A percentile compares a stretch with the other conserved stretches of the same genome.
phyloP scores from a whole-genome alignment of 805 yeast genomes.

The Kazachstania martiniae region DNA sequence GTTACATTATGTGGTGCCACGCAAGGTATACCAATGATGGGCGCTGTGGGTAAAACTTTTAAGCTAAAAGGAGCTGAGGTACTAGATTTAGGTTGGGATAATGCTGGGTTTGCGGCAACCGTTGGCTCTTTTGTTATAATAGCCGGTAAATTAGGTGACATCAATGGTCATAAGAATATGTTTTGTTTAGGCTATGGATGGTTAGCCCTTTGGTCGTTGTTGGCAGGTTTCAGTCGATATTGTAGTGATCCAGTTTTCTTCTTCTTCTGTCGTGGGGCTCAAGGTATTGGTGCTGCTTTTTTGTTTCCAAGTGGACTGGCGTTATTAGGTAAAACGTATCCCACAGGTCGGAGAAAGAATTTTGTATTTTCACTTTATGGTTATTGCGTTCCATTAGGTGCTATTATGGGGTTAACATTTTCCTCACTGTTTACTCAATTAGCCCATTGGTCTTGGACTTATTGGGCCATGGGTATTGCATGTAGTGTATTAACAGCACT shows the following conservation, averaged over 20 bases:
- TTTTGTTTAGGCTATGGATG: slow-evolving; percentile 47
- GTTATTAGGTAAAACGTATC: slow-evolving; percentile 32
- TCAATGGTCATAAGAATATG: slow-evolving; percentile 47
- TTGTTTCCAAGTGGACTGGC: slow-evolving; percentile 51
- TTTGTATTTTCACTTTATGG: slow-evolving; percentile 48
- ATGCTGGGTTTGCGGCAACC: slow-evolving; percentile 8
- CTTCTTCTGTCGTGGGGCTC: slow-evolving; percentile 41
- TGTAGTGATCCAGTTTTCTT: slow-evolving; percentile 9
- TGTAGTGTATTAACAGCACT: slow-evolving; percentile 25
- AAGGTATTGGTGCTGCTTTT: slow-evolving; percentile 55
- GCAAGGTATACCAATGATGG: slow-evolving; percentile 8
- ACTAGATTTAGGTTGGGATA: slow-evolving; percentile 8
- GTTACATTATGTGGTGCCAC: slow-evolving; percentile 6
- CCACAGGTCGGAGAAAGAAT: slow-evolving; percentile 32
- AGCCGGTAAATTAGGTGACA: slow-evolving; percentile 62
- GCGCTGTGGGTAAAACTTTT: slow-evolving; percentile 2
- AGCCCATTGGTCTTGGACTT: slow-evolving; percentile 54
- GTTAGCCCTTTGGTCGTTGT: slow-evolving; percentile 46
- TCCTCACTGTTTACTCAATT: slow-evolving; percentile 35
- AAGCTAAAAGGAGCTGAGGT: slow-evolving; percentile 1
- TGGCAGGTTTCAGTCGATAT: slow-evolving; percentile 41
- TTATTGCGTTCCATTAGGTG: slow-evolving; percentile 54
- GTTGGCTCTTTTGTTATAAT: slow-evolving; percentile 55
- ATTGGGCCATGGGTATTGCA: slow-evolving; percentile 37
- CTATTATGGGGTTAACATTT: slow-evolving; percentile 43